Evolutionary conservation across 2,329 filamentous ascomycete genomes (phyloP).

Genomic region (Blastomyces silverae): DNA sequence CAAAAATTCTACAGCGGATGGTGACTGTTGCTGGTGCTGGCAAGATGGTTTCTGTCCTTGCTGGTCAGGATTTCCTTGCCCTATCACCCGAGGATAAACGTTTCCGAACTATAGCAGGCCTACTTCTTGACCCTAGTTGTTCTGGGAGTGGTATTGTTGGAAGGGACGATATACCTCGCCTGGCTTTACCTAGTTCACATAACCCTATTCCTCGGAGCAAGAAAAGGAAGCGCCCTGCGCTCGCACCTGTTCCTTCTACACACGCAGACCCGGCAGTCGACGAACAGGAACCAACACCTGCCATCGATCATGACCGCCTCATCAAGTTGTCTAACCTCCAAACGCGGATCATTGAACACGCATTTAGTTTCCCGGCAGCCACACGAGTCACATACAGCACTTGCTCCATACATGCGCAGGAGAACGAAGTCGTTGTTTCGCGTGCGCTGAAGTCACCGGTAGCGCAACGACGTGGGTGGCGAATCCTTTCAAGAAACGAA

Average conservation of each 20-base stretch:
- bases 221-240: slow-evolving; percentile 38
- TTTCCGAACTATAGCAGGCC: slow-evolving; percentile 65
- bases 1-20: slow-evolving; percentile 77
- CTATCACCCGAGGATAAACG: slow-evolving; percentile 58
- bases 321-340: slow-evolving; percentile 74
- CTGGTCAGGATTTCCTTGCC: slow-evolving; percentile 73
- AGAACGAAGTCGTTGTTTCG: slow-evolving; percentile 82
- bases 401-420: slow-evolving; percentile 77
- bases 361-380: slow-evolving; percentile 71
- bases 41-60: slow-evolving; percentile 58
- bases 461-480: slow-evolving; percentile 66
- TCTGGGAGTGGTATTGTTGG: slow-evolving; percentile 93
- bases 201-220: slow-evolving; percentile 32
- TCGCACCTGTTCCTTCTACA: neutral
- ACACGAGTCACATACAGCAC: slow-evolving; percentile 82
- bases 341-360: slow-evolving; percentile 71
- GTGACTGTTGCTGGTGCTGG: slow-evolving; percentile 67
- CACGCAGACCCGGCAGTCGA: slow-evolving; percentile 19
- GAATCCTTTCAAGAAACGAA: slow-evolving; percentile 60
- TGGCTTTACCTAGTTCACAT: slow-evolving; percentile 57
- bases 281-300: slow-evolving; percentile 25
- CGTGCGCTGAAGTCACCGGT: slow-evolving; percentile 61
- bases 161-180: slow-evolving; percentile 66
- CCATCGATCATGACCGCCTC: slow-evolving; percentile 58
- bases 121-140: slow-evolving; percentile 89